Evolutionary conservation across 441 rosid species (phyloP), one percentile per base, ranked within the genome.

Genomic region (Euphorbia corollata): DNA sequence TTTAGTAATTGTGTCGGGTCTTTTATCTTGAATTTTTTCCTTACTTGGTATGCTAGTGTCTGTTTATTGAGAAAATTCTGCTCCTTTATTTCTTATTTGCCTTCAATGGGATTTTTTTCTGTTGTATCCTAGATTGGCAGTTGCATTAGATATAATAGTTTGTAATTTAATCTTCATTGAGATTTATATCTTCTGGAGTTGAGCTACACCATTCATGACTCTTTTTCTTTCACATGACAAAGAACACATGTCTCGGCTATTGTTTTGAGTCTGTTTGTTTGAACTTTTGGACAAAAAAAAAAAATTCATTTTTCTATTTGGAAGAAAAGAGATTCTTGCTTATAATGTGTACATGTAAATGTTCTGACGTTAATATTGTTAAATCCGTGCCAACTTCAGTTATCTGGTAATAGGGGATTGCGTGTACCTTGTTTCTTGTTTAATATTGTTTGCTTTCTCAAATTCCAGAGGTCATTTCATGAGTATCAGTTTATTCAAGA

Each of bases 401-500:
- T 4, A 51, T 30, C 27, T 45, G 20, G 3, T 34, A 22, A 24
- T 56, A 16, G 57, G 61, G 34, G 30, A 39, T 47, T 19, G n/a
- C 50, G 32, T 27, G 32, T 27, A 27, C 4, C 32, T 12, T 50
- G 39, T 63, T 50, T 22, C 43, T 4, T 50, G 6, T 22, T 75
- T 73, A 24, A 63, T 45, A 15, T 61, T 20, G 23, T 18, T 71
- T 66, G 11, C 18, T 30, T 54, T 70, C 43, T 38, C 23, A 59
- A 0, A 63, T 81, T 65, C 45, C 82, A 88, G 87, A 82, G 86
- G 78, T 77, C 81, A 60, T 80, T 86, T 70, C 89, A 88, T 64
- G 97, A 88, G 59, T 83, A 91, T 73, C 93, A 81, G 72, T 81
- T 86, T 81, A 80, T 88, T 39, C 88, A 85, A 54, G 95, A 92